Conservation (phyloP, 192 early-diverging fungal species). For the Podila horticola region DNA sequence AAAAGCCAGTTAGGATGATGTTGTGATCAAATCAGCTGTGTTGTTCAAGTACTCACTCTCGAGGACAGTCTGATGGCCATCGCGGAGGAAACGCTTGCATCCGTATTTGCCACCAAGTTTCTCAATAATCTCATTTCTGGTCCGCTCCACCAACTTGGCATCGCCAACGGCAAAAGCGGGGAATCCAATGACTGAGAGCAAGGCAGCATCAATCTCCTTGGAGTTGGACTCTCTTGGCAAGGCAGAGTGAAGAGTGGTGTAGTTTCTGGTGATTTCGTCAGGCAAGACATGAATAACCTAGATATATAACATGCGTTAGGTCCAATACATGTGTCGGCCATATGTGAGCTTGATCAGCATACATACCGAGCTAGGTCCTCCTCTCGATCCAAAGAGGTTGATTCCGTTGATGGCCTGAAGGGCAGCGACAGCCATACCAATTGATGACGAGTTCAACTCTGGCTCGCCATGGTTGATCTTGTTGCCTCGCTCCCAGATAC, state of each 20-base stretch:
- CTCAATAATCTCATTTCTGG: constrained; percentile 75
- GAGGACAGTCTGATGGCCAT: constrained; percentile 83
- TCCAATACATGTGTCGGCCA: background rate
- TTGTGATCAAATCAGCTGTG: background rate
- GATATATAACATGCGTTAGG: background rate
- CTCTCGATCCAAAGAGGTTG: constrained; percentile 82
- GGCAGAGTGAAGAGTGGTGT: constrained; percentile 75
- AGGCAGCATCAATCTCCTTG: constrained; percentile 85
- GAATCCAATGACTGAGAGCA: constrained; percentile 84
- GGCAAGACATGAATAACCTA: constrained; percentile 82
- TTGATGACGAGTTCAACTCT: constrained; percentile 86
- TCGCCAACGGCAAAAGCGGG: constrained; percentile 85
- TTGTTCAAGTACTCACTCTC: constrained; percentile 45
- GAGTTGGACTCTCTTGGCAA: constrained; percentile 85
- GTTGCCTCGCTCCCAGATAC: constrained; percentile 89
- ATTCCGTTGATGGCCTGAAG: constrained; percentile 83
- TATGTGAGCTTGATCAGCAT: background rate
- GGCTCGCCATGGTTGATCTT: constrained; percentile 86
- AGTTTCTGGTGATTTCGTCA: constrained; percentile 83
- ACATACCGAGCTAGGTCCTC: constrained; percentile 73
- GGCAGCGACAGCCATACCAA: constrained; percentile 88
- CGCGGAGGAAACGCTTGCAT: constrained; percentile 83
- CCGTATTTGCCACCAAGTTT: constrained; percentile 85
- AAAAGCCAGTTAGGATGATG: background rate
- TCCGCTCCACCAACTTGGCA: constrained; percentile 63